Base-by-base conservation (phyloP, 257 asterid genomes). In the Gentiana dahurica region DNA sequence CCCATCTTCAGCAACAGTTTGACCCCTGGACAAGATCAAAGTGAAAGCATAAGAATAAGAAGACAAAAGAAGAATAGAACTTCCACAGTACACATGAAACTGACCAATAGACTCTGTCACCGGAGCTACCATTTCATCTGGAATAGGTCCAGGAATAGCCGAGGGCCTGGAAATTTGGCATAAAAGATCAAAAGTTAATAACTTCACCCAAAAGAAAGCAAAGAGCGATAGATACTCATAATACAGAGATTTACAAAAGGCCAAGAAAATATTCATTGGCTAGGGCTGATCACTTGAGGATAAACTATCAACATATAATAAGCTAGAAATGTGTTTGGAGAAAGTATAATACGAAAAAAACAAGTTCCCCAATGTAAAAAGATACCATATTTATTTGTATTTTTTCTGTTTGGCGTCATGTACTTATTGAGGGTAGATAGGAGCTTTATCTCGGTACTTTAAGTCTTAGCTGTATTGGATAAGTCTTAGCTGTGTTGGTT, bases 1-100 rank as follows among this genome's bases (percentile, higher is more conserved):
- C 98, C 98, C 98, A 91, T 91, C 86, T 85, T 91, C 69, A 73
- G 62, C 69, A 91, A 73, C 65, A 91, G 81, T 67, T 81, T 91
- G 75, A 85, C 86, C 45, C 96, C 96, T 91, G 73, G 49, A 53
- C 62, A 67, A 59, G 59, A 59, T 65, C 48, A 72, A 41, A 41
- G 62, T 64, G 54, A 45, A 39, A 45, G 12, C 37, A 10, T 51
- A 43, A 59, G 64, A 63, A 38, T 34, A 34, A 57, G 2, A 33
- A 50, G 34, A 15, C 34, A 63, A 57, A 10, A 55, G 53, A 56
- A 35, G 51, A 36, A 34, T 53, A 32, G 36, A 32, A 49, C 57
- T 34, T 32, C 44, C 35, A 50, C 52, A 59, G 61, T 53, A 15
- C 60, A 72, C 46, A 36, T 44, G 62, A 59, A 62, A 57, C 88